Base-by-base conservation (phyloP, 306 rosid species). In the Abrus pulchellus region DNA sequence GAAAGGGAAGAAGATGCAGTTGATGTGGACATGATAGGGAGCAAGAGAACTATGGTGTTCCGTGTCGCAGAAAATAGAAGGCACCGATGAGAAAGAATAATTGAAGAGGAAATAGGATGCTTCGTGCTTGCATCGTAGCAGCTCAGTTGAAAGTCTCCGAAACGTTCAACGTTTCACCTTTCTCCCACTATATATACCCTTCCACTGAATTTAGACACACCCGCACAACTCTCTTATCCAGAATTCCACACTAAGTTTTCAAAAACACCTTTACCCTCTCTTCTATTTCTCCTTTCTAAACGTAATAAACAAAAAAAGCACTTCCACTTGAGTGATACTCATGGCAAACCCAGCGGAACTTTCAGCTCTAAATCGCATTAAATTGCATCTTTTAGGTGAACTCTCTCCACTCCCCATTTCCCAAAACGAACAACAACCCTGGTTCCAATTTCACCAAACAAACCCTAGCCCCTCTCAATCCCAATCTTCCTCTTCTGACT, bases 371-470 rank as follows among this genome's bases (percentile, higher is more conserved):
- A 64, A 82, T 2, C 68, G 30, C 68, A 90, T 94, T 81, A 92
- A 92, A 78, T 75, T 87, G 38, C 92, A 90, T 76, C 92, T 94
- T 44, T 72, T 94, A 0, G 97, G 96, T 8, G 94, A 92, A 36
- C 56, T 85, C 28, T 90, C 98, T 27, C 98, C 98, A 0, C 14
- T 86, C 3, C 8, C 20, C 0, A 72, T 52, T 56, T 1, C 56
- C 54, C 68, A 65, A 34, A 44, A 1, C 11, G 28, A 52, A 20
- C 63, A 57, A 57, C 67, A 64, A 9, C 69, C 72, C 1, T 75
- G 70, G 75, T 56, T 67, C 12, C 7, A 71, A 59, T 34, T 72
- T 6, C 3, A 66, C 0, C 57, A 48, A 62, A 20, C 75, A 5
- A 79, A 76, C 11, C 43, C 45, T 11, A 76, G 41, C 49, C 20